These are phyloP conservation scores for Centaurea solstitialis DNA, from an alignment of 129 eudicot species.

Conservation along the genomic window DNA sequence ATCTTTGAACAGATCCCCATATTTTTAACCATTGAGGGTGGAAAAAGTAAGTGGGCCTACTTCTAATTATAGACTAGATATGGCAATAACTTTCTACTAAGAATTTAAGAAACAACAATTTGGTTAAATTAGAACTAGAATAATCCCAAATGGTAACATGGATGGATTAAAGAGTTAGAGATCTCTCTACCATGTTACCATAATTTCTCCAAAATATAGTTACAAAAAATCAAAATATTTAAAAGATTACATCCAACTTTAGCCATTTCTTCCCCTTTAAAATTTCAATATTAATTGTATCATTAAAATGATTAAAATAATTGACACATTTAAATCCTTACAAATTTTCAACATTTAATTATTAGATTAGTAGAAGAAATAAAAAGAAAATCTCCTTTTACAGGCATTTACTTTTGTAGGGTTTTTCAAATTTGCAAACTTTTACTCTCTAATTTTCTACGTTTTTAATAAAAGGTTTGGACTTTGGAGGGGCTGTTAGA, in stretches of 20 bases:
- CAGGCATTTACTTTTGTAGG: background rate
- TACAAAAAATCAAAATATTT: background rate
- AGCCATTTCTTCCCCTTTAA: background rate
- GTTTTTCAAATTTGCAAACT: too few species aligned
- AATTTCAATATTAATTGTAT: background rate
- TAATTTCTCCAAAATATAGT: background rate
- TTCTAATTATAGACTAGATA: constrained; percentile 27
- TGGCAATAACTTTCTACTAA: constrained; percentile 21
- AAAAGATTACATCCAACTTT: background rate
- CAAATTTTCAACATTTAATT: background rate
- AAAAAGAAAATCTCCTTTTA: background rate
- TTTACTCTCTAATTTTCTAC: background rate
- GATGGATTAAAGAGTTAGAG: background rate
- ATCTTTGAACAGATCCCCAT: constrained; percentile 36
- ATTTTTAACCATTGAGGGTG: constrained; percentile 18
- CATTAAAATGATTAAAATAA: background rate
- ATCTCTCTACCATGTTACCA: background rate
- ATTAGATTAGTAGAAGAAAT: too few species aligned
- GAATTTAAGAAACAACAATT: constrained; percentile 22
- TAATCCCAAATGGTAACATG: constrained; percentile 18
- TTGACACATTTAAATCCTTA: background rate
- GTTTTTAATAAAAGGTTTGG: background rate
- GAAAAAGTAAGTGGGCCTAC: constrained; percentile 37
- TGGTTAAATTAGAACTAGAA: constrained; percentile 34
- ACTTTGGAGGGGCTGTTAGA: background rate